These are phyloP conservation scores for Gamsiella multidivaricata DNA, from an alignment of 192 early-diverging fungal species.

Conservation along the genomic window DNA sequence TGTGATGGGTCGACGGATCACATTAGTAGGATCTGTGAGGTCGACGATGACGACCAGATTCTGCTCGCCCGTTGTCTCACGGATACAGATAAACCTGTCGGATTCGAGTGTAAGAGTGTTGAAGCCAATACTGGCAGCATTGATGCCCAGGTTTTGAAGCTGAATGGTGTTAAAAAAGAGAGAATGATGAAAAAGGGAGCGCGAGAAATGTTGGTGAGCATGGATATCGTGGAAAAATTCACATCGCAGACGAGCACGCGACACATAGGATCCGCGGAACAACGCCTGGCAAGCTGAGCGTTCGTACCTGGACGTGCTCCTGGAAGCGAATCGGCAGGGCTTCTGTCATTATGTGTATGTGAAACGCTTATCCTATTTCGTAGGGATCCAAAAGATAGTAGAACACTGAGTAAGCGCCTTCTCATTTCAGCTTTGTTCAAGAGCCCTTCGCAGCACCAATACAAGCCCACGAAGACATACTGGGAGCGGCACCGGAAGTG, in stretches of 20 bases:
- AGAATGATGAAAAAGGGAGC: neutral
- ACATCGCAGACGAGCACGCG: no score
- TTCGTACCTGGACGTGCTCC: constrained; percentile 93
- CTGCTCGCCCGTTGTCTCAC: constrained; percentile 75
- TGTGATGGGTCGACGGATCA: constrained; percentile 91
- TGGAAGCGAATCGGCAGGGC: constrained; percentile 93
- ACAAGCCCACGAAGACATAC: no score
- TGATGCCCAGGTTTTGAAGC: constrained; percentile 92
- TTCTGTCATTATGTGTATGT: constrained; percentile 70
- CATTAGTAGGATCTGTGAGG: constrained; percentile 83
- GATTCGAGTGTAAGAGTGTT: constrained; percentile 98
- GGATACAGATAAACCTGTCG: constrained; percentile 97
- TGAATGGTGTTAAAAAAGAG: constrained; percentile 49
- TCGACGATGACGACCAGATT: constrained; percentile 97
- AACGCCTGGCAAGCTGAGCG: neutral
- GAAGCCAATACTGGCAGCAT: constrained; percentile 93
- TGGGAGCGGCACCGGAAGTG: neutral
- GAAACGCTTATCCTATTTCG: neutral
- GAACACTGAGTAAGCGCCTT: no score
- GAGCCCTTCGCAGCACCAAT: no score
- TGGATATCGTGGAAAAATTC: no score
- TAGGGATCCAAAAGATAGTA: no score
- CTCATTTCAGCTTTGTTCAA: no score
- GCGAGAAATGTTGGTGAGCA: no score
- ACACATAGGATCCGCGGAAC: no score